Percentiles rank a stretch among this genome's conserved stretches.
phyloP scores from a whole-genome alignment of 768 basidiomycete species.

The Pisolithus albus region DNA sequence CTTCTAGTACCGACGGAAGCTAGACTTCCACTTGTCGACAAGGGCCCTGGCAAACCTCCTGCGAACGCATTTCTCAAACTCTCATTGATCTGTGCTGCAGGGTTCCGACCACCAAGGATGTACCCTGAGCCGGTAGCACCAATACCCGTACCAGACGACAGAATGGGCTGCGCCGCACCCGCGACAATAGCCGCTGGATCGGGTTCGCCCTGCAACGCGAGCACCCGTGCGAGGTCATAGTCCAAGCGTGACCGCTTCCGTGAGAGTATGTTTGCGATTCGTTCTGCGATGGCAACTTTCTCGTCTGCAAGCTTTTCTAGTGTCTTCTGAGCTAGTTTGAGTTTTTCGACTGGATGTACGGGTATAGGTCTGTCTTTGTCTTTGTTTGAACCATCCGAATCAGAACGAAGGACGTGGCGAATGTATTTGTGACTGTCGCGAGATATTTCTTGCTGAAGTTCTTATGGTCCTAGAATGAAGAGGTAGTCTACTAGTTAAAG shows the following conservation, averaged over 20 bases:
- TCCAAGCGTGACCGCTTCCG: conserved; percentile 43
- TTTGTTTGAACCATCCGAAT: conserved; percentile 22
- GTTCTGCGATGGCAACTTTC: conserved; percentile 38
- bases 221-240: conserved; percentile 37
- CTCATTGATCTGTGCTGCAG: conserved; percentile 35
- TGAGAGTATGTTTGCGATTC: conserved; percentile 38
- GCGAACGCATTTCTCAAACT: conserved; percentile 32
- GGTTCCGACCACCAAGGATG: conserved; percentile 31
- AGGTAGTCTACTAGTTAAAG: not conserved
- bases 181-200: conserved; percentile 29
- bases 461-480: conserved; percentile 15
- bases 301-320: conserved; percentile 32
- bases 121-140: conserved; percentile 17
- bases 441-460: conserved; percentile 38
- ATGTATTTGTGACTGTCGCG: conserved; percentile 39
- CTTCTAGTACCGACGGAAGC: conserved; percentile 9
- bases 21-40: conserved; percentile 5
- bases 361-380: conserved; percentile 29
- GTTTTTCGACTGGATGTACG: conserved; percentile 23
- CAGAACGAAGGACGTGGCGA: conserved; percentile 34
- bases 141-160: conserved; percentile 9
- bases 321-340: conserved; percentile 23
- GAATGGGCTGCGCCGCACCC: conserved; percentile 19
- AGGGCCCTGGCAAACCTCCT: conserved; percentile 19
- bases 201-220: conserved; percentile 38